Base-by-base conservation (phyloP, 2,329 filamentous ascomycete species). In the Mycogone perniciosa region DNA sequence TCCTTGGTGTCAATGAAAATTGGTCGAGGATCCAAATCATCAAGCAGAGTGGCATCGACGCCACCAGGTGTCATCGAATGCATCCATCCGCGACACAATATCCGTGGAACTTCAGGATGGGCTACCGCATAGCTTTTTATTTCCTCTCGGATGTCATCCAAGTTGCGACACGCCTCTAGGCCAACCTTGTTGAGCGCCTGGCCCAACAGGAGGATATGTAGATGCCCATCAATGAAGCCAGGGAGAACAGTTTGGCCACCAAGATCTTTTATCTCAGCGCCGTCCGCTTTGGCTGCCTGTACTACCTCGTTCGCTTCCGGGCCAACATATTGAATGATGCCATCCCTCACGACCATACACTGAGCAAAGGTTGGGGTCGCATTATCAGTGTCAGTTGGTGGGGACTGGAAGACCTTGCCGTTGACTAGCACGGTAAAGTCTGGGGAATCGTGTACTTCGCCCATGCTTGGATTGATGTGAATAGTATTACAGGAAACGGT, bases 1-100 rank as follows among this genome's bases (percentile, higher is more conserved):
- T 80, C 77, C 56, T 79, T 79, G 3, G 75, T 73, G 52, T 81
- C 77, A 50, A 81, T 71, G 50, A 76, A 80, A 30, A 81, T 79
- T 1, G 79, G 77, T 37, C 77, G 64, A 1, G 71, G 64, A 50
- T 80, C 77, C 10, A 81, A 58, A 54, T 76, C 76, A 52, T 81
- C 77, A 2, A 81, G 62, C 11, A 63, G 26, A 38, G 54, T 58
- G 1, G 75, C 72, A 29, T 74, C 67, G 0, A 78, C 76, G 9
- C 71, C 67, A 5, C 65, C 67, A 0, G 68, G 69, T 1, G 71
- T 74, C 69, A 73, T 72, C 2, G 69, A 72, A 55, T 79, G 76
- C 72, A 75, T 78, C 79, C 79, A 82, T 5, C 77, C 76, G 50
- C 71, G 71, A 46, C 76, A 79, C 48, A 80, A 65, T 44, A 82